phyloP scores from a whole-genome alignment of 805 yeast genomes.

The Pachysolen tannophilus region DNA sequence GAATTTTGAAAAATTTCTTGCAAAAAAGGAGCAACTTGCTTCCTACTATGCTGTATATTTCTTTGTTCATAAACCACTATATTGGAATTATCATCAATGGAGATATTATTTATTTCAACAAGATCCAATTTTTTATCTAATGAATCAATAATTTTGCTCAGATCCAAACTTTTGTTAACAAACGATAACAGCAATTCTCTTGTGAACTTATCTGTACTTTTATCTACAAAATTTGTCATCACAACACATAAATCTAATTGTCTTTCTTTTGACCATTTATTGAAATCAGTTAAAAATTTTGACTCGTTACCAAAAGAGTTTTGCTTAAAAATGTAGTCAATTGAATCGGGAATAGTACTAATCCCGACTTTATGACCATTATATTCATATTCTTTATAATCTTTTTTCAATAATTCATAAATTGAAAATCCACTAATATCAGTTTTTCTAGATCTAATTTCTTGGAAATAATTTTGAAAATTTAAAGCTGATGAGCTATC shows the following conservation, averaged over 20 bases:
- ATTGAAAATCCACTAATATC: slow-evolving; percentile 54
- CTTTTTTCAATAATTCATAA: slow-evolving; percentile 65
- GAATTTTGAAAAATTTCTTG: slow-evolving; percentile 11
- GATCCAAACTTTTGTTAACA: slow-evolving; percentile 10
- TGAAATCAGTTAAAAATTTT: slow-evolving; percentile 9
- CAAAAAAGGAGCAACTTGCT: slow-evolving; percentile 73
- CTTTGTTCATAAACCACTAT: slow-evolving; percentile 33
- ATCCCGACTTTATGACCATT: slow-evolving; percentile 51
- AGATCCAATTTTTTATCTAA: slow-evolving; percentile 18
- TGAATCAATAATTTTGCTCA: slow-evolving; percentile 11
- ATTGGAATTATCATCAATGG: slow-evolving; percentile 2
- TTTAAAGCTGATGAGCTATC: slow-evolving; percentile 10
- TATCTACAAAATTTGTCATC: slow-evolving; percentile 37
- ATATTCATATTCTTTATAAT: slow-evolving; percentile 66
- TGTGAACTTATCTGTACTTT: slow-evolving; percentile 32
- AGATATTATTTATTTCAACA: slow-evolving; percentile 13
- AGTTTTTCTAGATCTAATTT: slow-evolving; percentile 43
- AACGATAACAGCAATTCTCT: slow-evolving; percentile 7
- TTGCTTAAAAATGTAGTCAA: slow-evolving; percentile 38
- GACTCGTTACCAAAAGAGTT: slow-evolving; percentile 14
- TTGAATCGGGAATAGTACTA: slow-evolving; percentile 61
- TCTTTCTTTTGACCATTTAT: slow-evolving; percentile 20
- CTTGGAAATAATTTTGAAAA: slow-evolving; percentile 19
- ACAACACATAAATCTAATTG: slow-evolving; percentile 32
- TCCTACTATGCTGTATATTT: slow-evolving; percentile 63